These are phyloP conservation scores for Lactarius tabidus DNA, from an alignment of 768 basidiomycete genomes.

Conservation along the genomic window DNA sequence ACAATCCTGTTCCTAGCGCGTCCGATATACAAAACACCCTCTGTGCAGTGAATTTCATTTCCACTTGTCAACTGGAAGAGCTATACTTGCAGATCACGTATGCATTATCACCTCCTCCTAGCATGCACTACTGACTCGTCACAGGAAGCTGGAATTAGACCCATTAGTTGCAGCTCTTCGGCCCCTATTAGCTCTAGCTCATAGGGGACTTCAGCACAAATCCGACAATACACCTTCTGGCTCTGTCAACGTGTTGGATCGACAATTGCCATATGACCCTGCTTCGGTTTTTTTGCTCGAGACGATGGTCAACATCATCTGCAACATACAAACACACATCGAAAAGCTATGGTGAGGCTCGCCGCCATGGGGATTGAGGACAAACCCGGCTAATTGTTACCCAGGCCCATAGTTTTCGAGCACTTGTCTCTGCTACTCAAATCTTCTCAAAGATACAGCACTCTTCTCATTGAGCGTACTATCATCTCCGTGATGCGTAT, in stretches of 20 bases:
- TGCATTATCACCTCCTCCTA: conserved; percentile 18
- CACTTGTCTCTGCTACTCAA: conserved; percentile 81
- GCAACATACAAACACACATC: conserved; percentile 69
- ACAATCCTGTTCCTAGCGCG: conserved; percentile 80
- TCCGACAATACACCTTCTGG: conserved; percentile 48
- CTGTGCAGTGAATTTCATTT: conserved; percentile 92
- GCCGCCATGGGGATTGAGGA: neutral
- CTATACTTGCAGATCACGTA: conserved; percentile 92
- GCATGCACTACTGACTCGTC: neutral
- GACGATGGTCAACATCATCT: conserved; percentile 87
- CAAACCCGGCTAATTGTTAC: conserved; percentile 4
- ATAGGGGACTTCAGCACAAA: conserved; percentile 70
- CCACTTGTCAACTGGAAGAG: conserved; percentile 89
- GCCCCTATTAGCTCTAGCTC: conserved; percentile 85
- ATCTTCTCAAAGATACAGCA: conserved; percentile 75
- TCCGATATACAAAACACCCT: conserved; percentile 95
- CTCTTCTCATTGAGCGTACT: conserved; percentile 89
- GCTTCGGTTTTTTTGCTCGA: conserved; percentile 93
- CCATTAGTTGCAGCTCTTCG: conserved; percentile 80
- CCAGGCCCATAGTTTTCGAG: conserved; percentile 92
- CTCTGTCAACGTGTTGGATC: conserved; percentile 41
- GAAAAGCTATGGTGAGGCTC: conserved; percentile 81
- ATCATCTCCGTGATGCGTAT: conserved; percentile 84
- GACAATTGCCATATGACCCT: conserved; percentile 84
- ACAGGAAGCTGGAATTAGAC: conserved; percentile 72